These are phyloP conservation scores for Candida mattraensis DNA, from an alignment of 805 yeast species.

Conservation along the genomic window DNA sequence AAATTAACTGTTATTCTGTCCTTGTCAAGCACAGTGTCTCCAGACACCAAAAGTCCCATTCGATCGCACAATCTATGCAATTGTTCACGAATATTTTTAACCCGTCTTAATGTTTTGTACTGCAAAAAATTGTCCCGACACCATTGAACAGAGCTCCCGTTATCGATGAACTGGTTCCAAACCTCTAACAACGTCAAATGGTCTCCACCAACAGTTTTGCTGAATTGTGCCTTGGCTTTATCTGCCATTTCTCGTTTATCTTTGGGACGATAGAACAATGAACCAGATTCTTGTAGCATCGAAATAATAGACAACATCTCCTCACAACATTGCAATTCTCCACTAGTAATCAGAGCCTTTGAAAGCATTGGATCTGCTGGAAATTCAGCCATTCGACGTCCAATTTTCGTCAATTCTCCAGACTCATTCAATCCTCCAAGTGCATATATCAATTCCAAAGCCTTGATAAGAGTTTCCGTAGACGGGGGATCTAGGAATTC, in stretches of 20 bases:
- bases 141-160: constrained; percentile 73
- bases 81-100: constrained; percentile 70
- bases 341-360: constrained; percentile 67
- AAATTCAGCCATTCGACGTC: constrained; percentile 84
- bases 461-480: constrained; percentile 64
- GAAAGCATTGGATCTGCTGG: constrained; percentile 92
- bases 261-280: constrained; percentile 69
- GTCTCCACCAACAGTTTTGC: constrained; percentile 60
- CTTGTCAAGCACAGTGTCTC: constrained; percentile 29
- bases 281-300: constrained; percentile 78
- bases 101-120: constrained; percentile 67
- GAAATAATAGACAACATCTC: constrained; percentile 76
- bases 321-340: constrained; percentile 56
- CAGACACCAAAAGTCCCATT: constrained; percentile 42
- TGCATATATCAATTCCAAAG: constrained; percentile 80
- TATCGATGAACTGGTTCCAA: constrained; percentile 73
- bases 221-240: constrained; percentile 56
- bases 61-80: constrained; percentile 58
- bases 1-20: constrained; percentile 35
- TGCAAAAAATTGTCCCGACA: constrained; percentile 83
- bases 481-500: constrained; percentile 93
- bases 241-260: constrained; percentile 68
- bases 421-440: constrained; percentile 81
- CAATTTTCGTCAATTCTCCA: constrained; percentile 76
- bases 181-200: constrained; percentile 74